A percentile compares a stretch with the other conserved stretches of the same genome.
Conservation (phyloP, 306 rosid genomes). For the Vicia sativa region DNA sequence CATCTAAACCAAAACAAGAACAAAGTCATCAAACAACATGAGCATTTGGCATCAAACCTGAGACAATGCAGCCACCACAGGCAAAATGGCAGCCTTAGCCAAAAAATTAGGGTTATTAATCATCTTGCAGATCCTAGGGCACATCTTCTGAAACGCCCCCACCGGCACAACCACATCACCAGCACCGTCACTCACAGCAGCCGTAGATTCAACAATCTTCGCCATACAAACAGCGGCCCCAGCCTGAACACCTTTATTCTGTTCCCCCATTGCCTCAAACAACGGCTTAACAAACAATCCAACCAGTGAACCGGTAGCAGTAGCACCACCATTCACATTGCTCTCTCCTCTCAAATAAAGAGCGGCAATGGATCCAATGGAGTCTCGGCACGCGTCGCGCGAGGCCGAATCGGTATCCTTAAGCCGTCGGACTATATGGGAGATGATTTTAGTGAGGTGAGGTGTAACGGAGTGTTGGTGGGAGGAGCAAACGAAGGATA, state of each 20-base stretch:
- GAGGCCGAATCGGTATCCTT: conserved; percentile 80
- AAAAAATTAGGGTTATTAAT: conserved; percentile 78
- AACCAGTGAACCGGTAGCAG: conserved; percentile 65
- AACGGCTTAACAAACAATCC: conserved; percentile 86
- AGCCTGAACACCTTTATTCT: conserved; percentile 79
- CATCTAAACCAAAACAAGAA: not conserved
- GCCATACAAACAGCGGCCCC: conserved; percentile 93
- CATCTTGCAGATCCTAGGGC: conserved; percentile 92
- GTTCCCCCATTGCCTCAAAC: conserved; percentile 96
- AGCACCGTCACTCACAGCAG: not conserved
- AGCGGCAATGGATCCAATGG: conserved; percentile 64
- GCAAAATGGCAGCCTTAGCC: conserved; percentile 77
- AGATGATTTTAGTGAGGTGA: conserved; percentile 75
- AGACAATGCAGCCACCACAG: conserved; percentile 79
- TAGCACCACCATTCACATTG: not conserved
- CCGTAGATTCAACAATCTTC: conserved; percentile 76
- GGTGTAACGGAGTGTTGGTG: conserved; percentile 64
- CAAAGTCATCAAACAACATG: not conserved
- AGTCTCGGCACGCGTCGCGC: conserved; percentile 81
- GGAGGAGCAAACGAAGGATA: conserved; percentile 60
- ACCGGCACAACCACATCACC: conserved; percentile 41
- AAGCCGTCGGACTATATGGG: conserved; percentile 66
- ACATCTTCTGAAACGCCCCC: conserved; percentile 77
- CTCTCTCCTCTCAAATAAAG: conserved; percentile 52
- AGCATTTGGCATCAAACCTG: conserved; percentile 54